Conservation (phyloP, 2,329 filamentous ascomycete genomes). For the Aspergillus vadensis region DNA sequence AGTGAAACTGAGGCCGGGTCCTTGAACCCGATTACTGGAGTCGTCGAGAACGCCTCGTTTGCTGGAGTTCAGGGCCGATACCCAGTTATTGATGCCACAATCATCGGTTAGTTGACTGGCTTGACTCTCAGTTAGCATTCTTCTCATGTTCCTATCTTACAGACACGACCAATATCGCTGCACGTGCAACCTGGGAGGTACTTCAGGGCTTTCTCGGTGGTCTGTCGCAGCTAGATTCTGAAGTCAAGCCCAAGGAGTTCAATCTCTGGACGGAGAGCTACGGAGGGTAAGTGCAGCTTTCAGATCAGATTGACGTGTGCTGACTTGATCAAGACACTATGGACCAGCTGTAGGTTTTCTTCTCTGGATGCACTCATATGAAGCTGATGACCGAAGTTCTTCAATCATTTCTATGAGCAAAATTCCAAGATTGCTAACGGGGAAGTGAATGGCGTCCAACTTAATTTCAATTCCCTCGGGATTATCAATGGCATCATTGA, state of each 20-base stretch:
- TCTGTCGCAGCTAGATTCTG: slow-evolving; percentile 51
- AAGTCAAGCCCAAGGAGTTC: slow-evolving; percentile 56
- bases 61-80: slow-evolving; percentile 51
- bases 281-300: slow-evolving; percentile 42
- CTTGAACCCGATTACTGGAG: slow-evolving; percentile 47
- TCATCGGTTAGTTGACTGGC: slow-evolving; percentile 36
- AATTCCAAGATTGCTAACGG: slow-evolving; percentile 58
- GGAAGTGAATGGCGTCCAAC: slow-evolving; percentile 48
- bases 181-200: slow-evolving; percentile 57
- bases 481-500: slow-evolving; percentile 61
- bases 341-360: slow-evolving; percentile 45
- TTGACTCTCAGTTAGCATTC: background rate
- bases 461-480: slow-evolving; percentile 58
- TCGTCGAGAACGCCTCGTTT: slow-evolving; percentile 48
- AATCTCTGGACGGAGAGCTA: slow-evolving; percentile 63
- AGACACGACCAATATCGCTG: slow-evolving; percentile 60
- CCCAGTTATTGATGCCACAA: slow-evolving; percentile 53
- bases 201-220: slow-evolving; percentile 57
- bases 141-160: background rate
- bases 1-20: slow-evolving; percentile 42
- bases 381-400: slow-evolving; percentile 46
- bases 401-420: slow-evolving; percentile 59
- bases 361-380: background rate
- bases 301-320: background rate
- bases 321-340: slow-evolving; percentile 47